Evolutionary conservation across 164 flowering plant genomes (phyloP).

Genomic region (Liriodendron chinense): DNA sequence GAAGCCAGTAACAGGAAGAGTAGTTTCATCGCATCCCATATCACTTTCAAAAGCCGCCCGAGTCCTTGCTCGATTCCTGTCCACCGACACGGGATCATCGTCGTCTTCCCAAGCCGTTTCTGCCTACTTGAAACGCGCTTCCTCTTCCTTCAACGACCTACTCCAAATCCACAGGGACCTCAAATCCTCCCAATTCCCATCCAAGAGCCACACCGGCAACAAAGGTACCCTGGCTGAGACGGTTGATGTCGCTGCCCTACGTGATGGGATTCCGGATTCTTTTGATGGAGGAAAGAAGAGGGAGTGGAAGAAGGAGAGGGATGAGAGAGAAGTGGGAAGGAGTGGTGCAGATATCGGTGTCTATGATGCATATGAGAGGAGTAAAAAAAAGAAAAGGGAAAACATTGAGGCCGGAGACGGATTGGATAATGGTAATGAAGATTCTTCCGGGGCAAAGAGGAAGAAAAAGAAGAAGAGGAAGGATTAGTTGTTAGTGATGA

Average conservation of each 20-base stretch:
- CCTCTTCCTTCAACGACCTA: constrained; percentile 29
- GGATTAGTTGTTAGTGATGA: neutral
- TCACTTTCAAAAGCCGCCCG: constrained; percentile 28
- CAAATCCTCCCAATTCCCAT: neutral
- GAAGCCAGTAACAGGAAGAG: constrained; percentile 21
- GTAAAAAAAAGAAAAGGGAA: constrained; percentile 9
- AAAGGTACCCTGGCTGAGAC: neutral
- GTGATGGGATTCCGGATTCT: neutral
- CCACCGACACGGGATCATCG: constrained; percentile 22
- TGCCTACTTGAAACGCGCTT: constrained; percentile 23
- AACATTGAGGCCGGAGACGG: neutral
- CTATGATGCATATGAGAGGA: neutral
- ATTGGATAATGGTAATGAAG: constrained; percentile 1
- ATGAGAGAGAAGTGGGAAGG: neutral
- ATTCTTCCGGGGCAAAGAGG: neutral
- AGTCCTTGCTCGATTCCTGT: constrained; percentile 19
- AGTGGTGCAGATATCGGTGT: neutral
- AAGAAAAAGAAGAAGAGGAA: constrained; percentile 15
- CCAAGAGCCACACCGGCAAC: neutral
- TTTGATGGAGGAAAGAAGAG: neutral
- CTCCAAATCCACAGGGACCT: constrained; percentile 23
- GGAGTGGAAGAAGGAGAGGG: constrained; percentile 8
- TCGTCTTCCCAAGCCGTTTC: constrained; percentile 23
- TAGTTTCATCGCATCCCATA: constrained; percentile 26
- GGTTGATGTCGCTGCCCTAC: too few species aligned